Base-by-base conservation (phyloP, 129 eudicot genomes). In the Flaveria trinervia region DNA sequence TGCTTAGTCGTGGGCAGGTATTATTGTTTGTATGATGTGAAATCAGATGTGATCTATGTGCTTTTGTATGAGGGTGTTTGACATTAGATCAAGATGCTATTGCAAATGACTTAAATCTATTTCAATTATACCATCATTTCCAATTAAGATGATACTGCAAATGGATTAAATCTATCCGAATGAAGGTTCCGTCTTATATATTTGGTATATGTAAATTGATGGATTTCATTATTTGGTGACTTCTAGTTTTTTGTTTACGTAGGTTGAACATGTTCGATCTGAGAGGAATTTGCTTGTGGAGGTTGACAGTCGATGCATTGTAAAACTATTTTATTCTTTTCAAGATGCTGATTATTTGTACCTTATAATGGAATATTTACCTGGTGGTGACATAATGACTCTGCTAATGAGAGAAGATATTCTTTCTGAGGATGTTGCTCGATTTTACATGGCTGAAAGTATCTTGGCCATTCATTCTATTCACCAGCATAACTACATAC, bases 1-100 rank as follows among this genome's bases (percentile, higher is more conserved):
- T 92, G 97, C 96, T 92, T 74, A 92, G 92, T 86, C 90, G 97
- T 69, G 97, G 97, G 52, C 97, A 89, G 97, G 97, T 92, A 51
- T 20, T 14, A 68, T 77, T 39, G 59, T 77, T 75, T 14, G 75
- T 20, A 68, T 55, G 30, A 43, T 54, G 55, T 55, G 30, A 77
- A 36, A 1, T 65, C 43, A 16, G 33, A 33, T 49, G 72, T 14
- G 66, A 51, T 66, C 49, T 50, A 64, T 30, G 80, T 76, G 65
- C 65, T 49, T 65, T 64, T 33, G 30, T 75, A 62, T 49, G 48
- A 49, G 62, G 71, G 22, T 75, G 48, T 64, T 60, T 75, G 33
- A 30, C 18, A 41, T 75, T 64, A 36, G 52, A 25, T 33, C 54
- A 64, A 17, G 8, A 30, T 33, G 18, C 65, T 28, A 25, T 57